phyloP scores from a whole-genome alignment of 805 yeast species.

The Kodamaea restingae region DNA sequence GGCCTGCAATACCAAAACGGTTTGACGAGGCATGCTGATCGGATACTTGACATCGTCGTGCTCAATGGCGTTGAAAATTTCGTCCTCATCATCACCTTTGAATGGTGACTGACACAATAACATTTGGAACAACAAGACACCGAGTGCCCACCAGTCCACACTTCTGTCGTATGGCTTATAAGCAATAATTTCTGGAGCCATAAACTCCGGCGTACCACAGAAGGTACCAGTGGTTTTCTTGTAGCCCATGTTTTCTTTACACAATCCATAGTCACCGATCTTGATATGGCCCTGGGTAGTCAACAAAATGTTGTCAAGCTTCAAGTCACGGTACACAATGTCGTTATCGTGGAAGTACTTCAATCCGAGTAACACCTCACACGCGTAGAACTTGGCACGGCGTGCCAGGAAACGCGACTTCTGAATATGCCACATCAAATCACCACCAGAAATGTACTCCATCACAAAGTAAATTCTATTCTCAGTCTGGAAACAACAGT shows the following conservation, averaged over 20 bases:
- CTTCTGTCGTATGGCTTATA: slow-evolving; percentile 91
- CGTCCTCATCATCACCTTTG: slow-evolving; percentile 96
- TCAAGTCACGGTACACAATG: slow-evolving; percentile 92
- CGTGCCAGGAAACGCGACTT: slow-evolving; percentile 82
- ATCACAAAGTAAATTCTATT: slow-evolving; percentile 95
- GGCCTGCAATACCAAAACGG: slow-evolving; percentile 90
- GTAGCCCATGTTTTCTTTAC: slow-evolving; percentile 89
- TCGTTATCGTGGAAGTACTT: slow-evolving; percentile 95
- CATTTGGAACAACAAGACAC: slow-evolving; percentile 95
- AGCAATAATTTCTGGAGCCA: slow-evolving; percentile 97
- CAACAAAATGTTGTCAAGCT: slow-evolving; percentile 87
- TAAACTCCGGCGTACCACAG: slow-evolving; percentile 98
- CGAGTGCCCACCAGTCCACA: slow-evolving; percentile 99
- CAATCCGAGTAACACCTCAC: slow-evolving; percentile 88
- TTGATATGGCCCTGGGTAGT: slow-evolving; percentile 92
- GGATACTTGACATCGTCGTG: slow-evolving; percentile 97
- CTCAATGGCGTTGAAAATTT: slow-evolving; percentile 91
- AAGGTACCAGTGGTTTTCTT: slow-evolving; percentile 87
- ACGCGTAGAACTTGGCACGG: slow-evolving; percentile 95
- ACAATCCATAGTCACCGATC: slow-evolving; percentile 94
- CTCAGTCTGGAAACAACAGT: slow-evolving; percentile 96
- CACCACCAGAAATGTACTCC: slow-evolving; percentile 98
- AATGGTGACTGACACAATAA: slow-evolving; percentile 93
- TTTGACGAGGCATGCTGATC: slow-evolving; percentile 94
- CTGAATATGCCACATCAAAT: slow-evolving; percentile 98